A percentile compares a stretch with the other conserved stretches of the same genome.
These are phyloP conservation scores for Xylaria grammica DNA, from an alignment of 495 filamentous ascomycete genomes.

Conservation along the genomic window DNA sequence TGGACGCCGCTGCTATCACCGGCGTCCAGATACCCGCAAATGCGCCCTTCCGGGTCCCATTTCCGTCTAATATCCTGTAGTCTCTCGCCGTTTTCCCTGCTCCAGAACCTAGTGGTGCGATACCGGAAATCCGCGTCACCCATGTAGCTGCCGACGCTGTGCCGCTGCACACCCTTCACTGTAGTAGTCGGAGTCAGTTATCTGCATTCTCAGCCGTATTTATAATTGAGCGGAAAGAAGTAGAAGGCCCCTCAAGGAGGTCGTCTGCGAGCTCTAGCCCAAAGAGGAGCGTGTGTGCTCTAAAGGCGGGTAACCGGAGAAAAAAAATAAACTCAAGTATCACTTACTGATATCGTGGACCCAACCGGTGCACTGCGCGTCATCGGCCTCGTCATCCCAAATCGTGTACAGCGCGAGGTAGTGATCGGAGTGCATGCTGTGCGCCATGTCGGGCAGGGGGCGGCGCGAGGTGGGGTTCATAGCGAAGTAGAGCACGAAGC, in stretches of 20 bases:
- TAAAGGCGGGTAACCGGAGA: no score
- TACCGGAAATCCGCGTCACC: constrained; percentile 58
- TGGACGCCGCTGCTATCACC: constrained; percentile 38
- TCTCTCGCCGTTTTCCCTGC: constrained; percentile 37
- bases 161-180: constrained; percentile 41
- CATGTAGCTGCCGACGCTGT: constrained; percentile 54
- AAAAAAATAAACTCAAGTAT: no score
- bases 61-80: constrained; percentile 45
- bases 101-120: constrained; percentile 53
- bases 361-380: constrained; percentile 47
- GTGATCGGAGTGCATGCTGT: constrained; percentile 57
- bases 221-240: no score
- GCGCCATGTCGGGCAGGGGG: constrained; percentile 52
- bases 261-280: no score
- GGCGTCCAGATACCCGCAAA: constrained; percentile 51
- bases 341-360: constrained; percentile 37
- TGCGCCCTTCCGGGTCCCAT: constrained; percentile 51
- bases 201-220: not conserved
- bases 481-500: constrained; percentile 52
- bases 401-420: constrained; percentile 60
- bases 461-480: constrained; percentile 53
- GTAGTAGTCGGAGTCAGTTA: not conserved
- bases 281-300: no score
- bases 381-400: constrained; percentile 54
- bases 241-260: no score